These are phyloP conservation scores for Chaetoscypha palmicola DNA, from an alignment of 2,329 filamentous ascomycete species.

Conservation along the genomic window DNA sequence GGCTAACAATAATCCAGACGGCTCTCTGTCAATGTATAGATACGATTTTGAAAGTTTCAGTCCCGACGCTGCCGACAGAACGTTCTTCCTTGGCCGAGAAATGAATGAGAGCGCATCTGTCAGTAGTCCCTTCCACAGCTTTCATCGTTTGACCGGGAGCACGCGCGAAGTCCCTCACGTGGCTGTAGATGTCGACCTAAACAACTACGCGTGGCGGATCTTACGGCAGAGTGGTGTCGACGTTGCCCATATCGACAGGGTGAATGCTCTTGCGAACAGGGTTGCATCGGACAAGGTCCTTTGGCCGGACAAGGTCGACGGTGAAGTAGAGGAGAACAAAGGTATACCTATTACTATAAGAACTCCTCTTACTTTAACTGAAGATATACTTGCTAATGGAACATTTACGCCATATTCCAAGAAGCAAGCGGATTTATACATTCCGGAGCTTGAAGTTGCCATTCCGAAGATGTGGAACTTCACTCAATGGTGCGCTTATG, in stretches of 20 bases:
- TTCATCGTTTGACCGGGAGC: conserved; percentile 6
- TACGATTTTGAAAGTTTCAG: background rate
- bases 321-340: background rate
- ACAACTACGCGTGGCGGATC: conserved; percentile 8
- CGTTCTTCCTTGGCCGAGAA: conserved; percentile 9
- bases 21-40: too few relatives aligned
- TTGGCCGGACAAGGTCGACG: background rate
- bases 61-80: background rate
- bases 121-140: conserved; percentile 13
- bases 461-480: conserved; percentile 12
- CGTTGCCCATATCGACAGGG: conserved; percentile 2
- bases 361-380: background rate
- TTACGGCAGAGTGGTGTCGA: conserved; percentile 6
- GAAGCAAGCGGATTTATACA: conserved; percentile 4
- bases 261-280: background rate
- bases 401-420: conserved; percentile 5
- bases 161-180: background rate
- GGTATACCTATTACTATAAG: background rate
- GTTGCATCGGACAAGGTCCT: background rate
- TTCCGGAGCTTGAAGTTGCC: conserved; percentile 7
- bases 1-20: background rate
- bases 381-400: background rate
- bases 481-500: background rate
- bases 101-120: background rate
- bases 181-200: conserved; percentile 15